Conservation (phyloP, 2,329 filamentous ascomycete genomes). For the Pseudogymnoascus sp. region DNA sequence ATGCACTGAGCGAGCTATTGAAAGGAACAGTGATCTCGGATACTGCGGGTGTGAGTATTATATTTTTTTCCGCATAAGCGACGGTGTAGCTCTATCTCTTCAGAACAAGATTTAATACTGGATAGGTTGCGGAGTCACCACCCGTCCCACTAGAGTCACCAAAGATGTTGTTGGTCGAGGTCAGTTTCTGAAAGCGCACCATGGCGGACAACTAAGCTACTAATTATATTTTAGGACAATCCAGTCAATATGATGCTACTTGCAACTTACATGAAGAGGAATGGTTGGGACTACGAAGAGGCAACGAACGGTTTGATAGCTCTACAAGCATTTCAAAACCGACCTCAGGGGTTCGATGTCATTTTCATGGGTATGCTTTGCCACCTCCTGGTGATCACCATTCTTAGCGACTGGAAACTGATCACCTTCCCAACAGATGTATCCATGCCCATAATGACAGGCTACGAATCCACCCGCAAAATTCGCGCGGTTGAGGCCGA, state of each 20-base stretch:
- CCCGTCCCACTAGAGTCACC: neutral
- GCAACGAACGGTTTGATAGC: conserved; percentile 39
- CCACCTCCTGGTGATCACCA: neutral
- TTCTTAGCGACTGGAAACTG: neutral
- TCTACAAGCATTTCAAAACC: conserved; percentile 32
- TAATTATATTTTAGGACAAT: conserved; percentile 32
- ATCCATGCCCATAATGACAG: conserved; percentile 47
- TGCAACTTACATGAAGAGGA: conserved; percentile 22
- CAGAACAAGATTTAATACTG: neutral
- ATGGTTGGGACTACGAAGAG: conserved; percentile 26
- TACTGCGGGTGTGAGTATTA: neutral
- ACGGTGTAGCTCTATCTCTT: neutral
- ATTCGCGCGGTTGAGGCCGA: conserved; percentile 40
- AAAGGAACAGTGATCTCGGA: neutral
- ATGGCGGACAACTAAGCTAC: neutral
- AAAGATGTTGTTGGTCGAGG: conserved; percentile 20
- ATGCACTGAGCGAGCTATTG: neutral
- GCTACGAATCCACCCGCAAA: conserved; percentile 36
- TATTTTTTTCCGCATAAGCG: neutral
- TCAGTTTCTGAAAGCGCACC: conserved; percentile 11
- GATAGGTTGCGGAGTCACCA: neutral
- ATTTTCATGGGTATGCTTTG: conserved; percentile 37
- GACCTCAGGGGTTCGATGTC: conserved; percentile 29
- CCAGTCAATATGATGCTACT: conserved; percentile 31
- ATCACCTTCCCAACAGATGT: conserved; percentile 33